phyloP scores from a whole-genome alignment of 1,284 basidiomycete species.

The Sporisorium sorghi region DNA sequence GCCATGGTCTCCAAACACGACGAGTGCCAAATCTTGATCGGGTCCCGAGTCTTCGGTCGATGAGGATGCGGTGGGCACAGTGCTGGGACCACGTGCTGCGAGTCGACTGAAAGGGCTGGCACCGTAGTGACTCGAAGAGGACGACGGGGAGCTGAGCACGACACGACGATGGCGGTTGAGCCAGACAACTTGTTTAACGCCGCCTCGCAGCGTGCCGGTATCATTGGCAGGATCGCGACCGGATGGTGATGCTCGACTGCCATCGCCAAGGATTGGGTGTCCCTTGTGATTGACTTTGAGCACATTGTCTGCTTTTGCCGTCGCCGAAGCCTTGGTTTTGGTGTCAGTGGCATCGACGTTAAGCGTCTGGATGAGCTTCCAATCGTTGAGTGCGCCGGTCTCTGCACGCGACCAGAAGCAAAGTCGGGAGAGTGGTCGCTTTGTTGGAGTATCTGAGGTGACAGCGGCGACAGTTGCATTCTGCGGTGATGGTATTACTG shows the following conservation, averaged over 20 bases:
- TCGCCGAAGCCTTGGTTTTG: not conserved
- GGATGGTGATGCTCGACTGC: constrained; percentile 14
- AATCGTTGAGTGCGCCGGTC: constrained; percentile 43
- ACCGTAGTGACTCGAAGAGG: constrained; percentile 24
- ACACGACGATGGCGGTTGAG: constrained; percentile 36
- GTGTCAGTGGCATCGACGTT: constrained; percentile 9
- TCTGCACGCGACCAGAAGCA: constrained; percentile 51
- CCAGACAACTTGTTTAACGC: constrained; percentile 31
- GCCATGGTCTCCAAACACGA: constrained; percentile 42
- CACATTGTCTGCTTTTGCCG: constrained; percentile 26
- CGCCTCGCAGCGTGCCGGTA: constrained; percentile 10
- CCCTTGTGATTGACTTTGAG: constrained; percentile 45
- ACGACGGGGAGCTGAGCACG: constrained; percentile 18
- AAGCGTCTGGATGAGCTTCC: constrained; percentile 32
- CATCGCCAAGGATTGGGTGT: constrained; percentile 21
- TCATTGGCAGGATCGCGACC: constrained; percentile 1
- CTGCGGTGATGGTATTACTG: constrained; percentile 4
- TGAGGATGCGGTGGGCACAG: constrained; percentile 2
- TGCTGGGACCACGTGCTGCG: constrained; percentile 28
- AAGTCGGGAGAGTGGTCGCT: constrained; percentile 13
- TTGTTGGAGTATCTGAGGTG: not conserved
- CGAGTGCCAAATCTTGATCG: constrained; percentile 30
- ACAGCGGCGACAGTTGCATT: not conserved
- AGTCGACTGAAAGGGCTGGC: constrained; percentile 27
- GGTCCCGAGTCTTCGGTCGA: constrained; percentile 21